Evolutionary conservation across 345 rosid species (phyloP).

Genomic region (Mangifera indica): DNA sequence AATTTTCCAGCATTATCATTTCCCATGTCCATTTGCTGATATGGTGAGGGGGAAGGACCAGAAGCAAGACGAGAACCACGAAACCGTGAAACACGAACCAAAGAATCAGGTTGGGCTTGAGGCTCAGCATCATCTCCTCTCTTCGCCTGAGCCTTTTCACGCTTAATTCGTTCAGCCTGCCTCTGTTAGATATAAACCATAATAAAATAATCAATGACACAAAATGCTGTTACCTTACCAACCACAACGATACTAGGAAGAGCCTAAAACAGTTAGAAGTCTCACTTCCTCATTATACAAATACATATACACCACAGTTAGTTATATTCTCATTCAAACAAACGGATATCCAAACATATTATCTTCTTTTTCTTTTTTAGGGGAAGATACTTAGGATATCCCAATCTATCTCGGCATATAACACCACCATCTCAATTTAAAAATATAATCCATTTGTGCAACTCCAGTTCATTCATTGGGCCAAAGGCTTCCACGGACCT

Average conservation of each 20-base stretch:
- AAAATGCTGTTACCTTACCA: neutral
- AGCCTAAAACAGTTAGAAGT: neutral
- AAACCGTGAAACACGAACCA: conserved; percentile 74
- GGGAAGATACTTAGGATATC: no score
- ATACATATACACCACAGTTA: neutral
- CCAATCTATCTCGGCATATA: neutral
- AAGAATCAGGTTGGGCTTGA: conserved; percentile 45
- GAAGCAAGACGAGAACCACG: conserved; percentile 92
- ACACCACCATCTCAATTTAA: neutral
- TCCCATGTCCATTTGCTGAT: conserved; percentile 32
- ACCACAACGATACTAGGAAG: neutral
- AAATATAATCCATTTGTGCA: neutral
- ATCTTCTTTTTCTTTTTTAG: neutral
- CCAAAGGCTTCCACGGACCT: conserved; percentile 7
- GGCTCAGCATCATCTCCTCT: conserved; percentile 65
- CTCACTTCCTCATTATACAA: neutral
- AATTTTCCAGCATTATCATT: no score
- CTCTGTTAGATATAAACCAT: conserved; percentile 46
- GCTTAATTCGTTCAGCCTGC: conserved; percentile 68
- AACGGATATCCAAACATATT: neutral
- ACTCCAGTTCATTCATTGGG: neutral
- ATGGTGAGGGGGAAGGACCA: conserved; percentile 79
- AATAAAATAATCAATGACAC: neutral
- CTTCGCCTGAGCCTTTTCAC: conserved; percentile 54
- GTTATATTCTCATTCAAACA: neutral